Evolutionary conservation across 139 green algal species (phyloP), one percentile per base, ranked within the genome.

Genomic region (Chlamydomonas incerta): DNA sequence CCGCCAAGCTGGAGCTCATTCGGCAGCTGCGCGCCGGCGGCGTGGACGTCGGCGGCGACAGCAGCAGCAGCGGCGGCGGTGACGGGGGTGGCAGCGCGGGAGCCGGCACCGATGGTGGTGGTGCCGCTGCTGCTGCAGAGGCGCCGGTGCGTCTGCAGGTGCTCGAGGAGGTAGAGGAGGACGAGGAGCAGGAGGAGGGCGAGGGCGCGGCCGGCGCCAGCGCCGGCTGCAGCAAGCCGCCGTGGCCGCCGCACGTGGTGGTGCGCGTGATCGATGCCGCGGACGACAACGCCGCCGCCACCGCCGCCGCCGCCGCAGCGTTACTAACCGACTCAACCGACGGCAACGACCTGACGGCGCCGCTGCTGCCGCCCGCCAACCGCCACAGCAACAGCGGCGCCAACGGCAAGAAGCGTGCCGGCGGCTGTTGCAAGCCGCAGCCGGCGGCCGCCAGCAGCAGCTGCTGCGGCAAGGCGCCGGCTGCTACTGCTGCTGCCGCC

Each of bases 1-100:
- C 83, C 3, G 79, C 50, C 81, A 98, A 98, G 82, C 60, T 89
- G 23, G 58, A 87, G 5, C 69, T 79, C 74, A 74, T 93, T 21
- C 71, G 70, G 5, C 11, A 35, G 0, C 80, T 71, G 20, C 75
- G 74, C 62, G 52, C 66, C 0, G 66, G 66, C 80, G 18, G 52
- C 21, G 26, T 6, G 18, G 35, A 31, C 26, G 68, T 31, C 2
- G 60, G 31, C 20, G 66, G 41, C 6, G 33, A 26, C 35, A 21
- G 13, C 67, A 28, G 67, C 67, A 81, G 52, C 73, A 76, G 52
- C 73, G 73, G 50, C 52, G 24, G 52, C 73, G 73, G 50, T 31
- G 24, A 68, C 50, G 52, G 47, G 24, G 10, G 41, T 15, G 60
- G 35, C 33, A 15, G 68, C 68, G 29, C 28, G 9, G 29, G 3